Evolutionary conservation across 768 basidiomycete genomes (phyloP), one percentile per base, ranked within the genome.

Genomic region (Leccinum fibrillosum): DNA sequence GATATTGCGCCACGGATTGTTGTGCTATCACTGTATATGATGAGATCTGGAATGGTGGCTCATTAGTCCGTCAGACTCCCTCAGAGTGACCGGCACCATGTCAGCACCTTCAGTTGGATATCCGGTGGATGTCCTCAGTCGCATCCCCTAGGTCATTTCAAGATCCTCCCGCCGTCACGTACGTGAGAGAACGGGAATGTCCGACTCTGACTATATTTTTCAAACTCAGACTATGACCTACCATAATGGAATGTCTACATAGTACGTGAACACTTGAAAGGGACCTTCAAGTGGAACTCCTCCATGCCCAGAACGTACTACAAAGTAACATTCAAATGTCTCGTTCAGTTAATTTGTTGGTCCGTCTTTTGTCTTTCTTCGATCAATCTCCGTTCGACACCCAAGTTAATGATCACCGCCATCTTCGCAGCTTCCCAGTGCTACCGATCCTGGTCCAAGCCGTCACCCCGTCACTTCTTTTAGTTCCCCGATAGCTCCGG

Each of bases 341-440:
- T 4, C 39, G 60, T 21, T 21, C 49, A 1, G 50, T 58, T 32
- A 32, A 32, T 4, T 26, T 59, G 34, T 45, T 62, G 59, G 71
- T 70, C 17, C 62, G 69, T 70, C 35, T 54, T 60, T 49, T 21
- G 1, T 45, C 53, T 13, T 21, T 30, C 28, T n/a, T 53, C 47
- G 57, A 52, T 62, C 48, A 45, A 55, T 23, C 39, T 51, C 52
- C 21, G 49, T 15, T 28, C 3, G 12, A 50, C 49, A 30, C 2
- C 1, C n/a, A 50, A 26, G 35, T 54, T 54, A 21, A 39, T 58
- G 62, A 61, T 63, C 30, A 25, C 28, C 26, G 2, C 28, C 34
- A 19, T n/a, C 32, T 48, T 12, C 13, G 7, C 44, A 68, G 66
- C 39, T 50, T 45, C 17, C 26, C 12, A 34, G 35, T 2, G 15